A percentile compares a stretch with the other conserved stretches of the same genome.
These are phyloP conservation scores for Fallopia convolvulus DNA, from an alignment of 148 eudicot species.

Conservation along the genomic window DNA sequence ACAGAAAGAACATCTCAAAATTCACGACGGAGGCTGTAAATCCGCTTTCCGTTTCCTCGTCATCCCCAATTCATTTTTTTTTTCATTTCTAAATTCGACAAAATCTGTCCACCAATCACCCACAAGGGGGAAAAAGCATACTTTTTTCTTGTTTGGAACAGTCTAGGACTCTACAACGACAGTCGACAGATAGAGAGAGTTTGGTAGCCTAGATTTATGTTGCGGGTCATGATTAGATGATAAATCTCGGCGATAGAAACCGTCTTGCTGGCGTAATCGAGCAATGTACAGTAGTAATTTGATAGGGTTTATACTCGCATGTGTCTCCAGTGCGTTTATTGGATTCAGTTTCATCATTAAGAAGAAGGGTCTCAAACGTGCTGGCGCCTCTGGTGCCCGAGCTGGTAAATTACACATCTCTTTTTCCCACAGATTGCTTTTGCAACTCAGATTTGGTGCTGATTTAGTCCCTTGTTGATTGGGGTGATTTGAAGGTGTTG, in stretches of 20 bases:
- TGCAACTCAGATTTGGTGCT: slow-evolving; percentile 5
- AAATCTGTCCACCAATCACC: not conserved
- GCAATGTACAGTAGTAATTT: slow-evolving; percentile 58
- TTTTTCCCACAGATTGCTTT: not conserved
- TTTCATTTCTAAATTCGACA: not conserved
- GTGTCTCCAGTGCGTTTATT: slow-evolving; percentile 76
- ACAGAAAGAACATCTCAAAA: not conserved
- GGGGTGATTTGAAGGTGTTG: slow-evolving; percentile 46
- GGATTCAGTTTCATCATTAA: slow-evolving; percentile 90
- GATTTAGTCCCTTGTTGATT: not conserved
- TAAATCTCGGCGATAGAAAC: slow-evolving; percentile 16
- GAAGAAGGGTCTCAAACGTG: slow-evolving; percentile 84
- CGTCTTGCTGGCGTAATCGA: slow-evolving; percentile 1
- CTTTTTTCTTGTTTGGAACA: not conserved
- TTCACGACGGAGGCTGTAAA: not conserved
- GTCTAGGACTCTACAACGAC: too few relatives aligned
- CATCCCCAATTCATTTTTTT: not conserved
- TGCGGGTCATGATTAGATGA: slow-evolving; percentile 18
- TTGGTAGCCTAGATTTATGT: not conserved
- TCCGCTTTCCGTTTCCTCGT: not conserved
- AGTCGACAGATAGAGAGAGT: not conserved
- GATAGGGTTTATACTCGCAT: slow-evolving; percentile 62
- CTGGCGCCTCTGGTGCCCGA: slow-evolving; percentile 67
- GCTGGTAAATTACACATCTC: slow-evolving; percentile 41
- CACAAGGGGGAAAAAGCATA: not conserved